These are phyloP conservation scores for Neophaeococcomyces aloes DNA, from an alignment of 2,329 filamentous ascomycete species.

Conservation along the genomic window DNA sequence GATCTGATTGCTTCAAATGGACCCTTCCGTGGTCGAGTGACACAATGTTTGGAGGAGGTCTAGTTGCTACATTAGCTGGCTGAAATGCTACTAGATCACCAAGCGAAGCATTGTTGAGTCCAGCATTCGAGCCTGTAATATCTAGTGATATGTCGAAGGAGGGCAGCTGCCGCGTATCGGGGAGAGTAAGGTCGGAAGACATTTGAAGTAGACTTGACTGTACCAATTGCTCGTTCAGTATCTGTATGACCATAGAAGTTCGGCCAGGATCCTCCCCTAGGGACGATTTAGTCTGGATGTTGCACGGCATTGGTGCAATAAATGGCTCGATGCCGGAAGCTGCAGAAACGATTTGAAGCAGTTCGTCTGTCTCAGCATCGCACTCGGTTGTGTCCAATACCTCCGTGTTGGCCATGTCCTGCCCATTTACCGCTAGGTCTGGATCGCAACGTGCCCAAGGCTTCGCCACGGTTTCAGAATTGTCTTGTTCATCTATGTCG, in stretches of 20 bases:
- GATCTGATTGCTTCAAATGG: conserved; percentile 43
- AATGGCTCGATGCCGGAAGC: conserved; percentile 5
- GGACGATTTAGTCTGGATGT: neutral
- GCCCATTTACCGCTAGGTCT: neutral
- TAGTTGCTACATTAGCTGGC: conserved; percentile 25
- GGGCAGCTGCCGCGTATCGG: conserved; percentile 8
- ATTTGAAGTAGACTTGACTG: conserved; percentile 34
- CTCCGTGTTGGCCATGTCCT: neutral
- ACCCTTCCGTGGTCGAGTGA: conserved; percentile 36
- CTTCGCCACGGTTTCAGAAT: conserved; percentile 15
- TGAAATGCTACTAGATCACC: conserved; percentile 17
- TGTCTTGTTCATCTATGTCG: conserved; percentile 19
- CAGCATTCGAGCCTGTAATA: neutral
- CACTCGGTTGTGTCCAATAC: neutral
- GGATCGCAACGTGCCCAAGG: conserved; percentile 2
- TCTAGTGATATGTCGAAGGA: conserved; percentile 17
- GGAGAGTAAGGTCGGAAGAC: conserved; percentile 24
- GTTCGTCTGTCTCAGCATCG: neutral
- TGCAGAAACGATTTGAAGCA: neutral
- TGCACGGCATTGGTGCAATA: conserved; percentile 1
- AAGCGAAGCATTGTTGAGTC: neutral
- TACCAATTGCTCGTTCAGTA: conserved; percentile 25
- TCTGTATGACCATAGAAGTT: conserved; percentile 12
- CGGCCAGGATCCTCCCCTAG: neutral
- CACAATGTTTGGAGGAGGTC: conserved; percentile 21